Conservation (phyloP, 1,284 basidiomycete species). For the Ustilago nuda region DNA sequence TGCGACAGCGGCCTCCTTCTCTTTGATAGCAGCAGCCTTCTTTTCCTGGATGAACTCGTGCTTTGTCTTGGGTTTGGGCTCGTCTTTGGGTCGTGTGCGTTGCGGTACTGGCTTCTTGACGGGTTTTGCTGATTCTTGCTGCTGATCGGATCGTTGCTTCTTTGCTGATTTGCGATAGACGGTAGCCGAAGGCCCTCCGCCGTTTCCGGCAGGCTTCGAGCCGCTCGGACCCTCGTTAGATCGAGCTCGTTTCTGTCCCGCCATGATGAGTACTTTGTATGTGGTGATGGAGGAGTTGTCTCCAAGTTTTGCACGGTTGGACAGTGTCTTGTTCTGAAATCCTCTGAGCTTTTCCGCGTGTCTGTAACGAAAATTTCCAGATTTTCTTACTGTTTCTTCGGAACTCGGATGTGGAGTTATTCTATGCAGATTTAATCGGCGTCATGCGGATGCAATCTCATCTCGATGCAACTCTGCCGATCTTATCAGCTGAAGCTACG, state of each 20-base stretch:
- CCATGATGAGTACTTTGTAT: constrained; percentile 13
- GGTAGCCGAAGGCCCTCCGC: constrained; percentile 34
- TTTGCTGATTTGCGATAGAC: constrained; percentile 57
- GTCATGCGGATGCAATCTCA: background rate
- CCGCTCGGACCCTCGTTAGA: constrained; percentile 11
- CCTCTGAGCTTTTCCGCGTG: background rate
- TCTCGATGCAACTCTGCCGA: background rate
- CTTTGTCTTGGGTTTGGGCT: constrained; percentile 57
- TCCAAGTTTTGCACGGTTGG: background rate
- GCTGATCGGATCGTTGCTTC: constrained; percentile 48
- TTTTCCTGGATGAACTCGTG: constrained; percentile 59
- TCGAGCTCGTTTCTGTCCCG: constrained; percentile 33
- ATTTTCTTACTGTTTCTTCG: background rate
- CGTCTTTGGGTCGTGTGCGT: constrained; percentile 43
- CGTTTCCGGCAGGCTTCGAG: constrained; percentile 6
- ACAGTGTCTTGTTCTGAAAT: background rate
- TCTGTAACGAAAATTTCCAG: constrained; percentile 6
- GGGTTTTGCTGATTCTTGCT: constrained; percentile 25
- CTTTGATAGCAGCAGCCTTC: constrained; percentile 42
- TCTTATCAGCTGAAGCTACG: background rate
- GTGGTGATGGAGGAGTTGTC: background rate
- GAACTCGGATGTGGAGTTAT: constrained; percentile 2
- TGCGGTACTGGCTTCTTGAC: constrained; percentile 38
- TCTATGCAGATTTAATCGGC: background rate
- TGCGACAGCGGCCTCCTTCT: constrained; percentile 32